These are phyloP conservation scores for Colletotrichum godetiae DNA, from an alignment of 2,329 filamentous ascomycete genomes.

Conservation along the genomic window DNA sequence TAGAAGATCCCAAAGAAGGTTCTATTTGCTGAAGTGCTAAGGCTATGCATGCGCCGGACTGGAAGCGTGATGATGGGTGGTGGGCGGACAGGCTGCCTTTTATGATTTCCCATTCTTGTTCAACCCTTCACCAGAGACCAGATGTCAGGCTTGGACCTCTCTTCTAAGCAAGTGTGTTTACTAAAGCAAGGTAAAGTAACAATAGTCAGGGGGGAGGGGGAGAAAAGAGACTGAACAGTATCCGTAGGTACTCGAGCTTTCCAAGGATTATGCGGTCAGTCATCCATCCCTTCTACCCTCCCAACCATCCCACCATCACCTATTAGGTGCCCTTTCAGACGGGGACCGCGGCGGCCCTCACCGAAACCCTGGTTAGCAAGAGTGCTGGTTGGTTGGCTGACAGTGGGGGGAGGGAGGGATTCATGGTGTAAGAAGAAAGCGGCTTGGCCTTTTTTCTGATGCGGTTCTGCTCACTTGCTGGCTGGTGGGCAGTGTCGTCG, in stretches of 20 bases:
- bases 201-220: background rate
- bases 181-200: constrained; percentile 1
- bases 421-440: background rate
- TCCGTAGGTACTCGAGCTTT: constrained; percentile 4
- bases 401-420: background rate
- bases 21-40: constrained; percentile 25
- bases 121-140: background rate
- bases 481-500: background rate
- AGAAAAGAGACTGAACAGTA: no score
- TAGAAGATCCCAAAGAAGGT: constrained; percentile 25
- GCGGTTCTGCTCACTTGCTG: background rate
- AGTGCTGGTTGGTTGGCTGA: constrained; percentile 17
- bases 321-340: constrained; percentile 5
- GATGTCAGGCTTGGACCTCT: constrained; percentile 3
- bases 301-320: constrained; percentile 6
- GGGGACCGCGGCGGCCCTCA: constrained; percentile 17
- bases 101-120: constrained; percentile 21
- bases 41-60: constrained; percentile 2
- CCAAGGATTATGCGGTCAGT: constrained; percentile 24
- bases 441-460: constrained; percentile 5
- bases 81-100: constrained; percentile 27
- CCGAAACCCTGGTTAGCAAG: constrained; percentile 12
- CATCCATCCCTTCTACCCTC: constrained; percentile 6
- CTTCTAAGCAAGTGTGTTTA: background rate
- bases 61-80: background rate